Conservation (phyloP, 768 basidiomycete species). For the Tulasnella sp. region DNA sequence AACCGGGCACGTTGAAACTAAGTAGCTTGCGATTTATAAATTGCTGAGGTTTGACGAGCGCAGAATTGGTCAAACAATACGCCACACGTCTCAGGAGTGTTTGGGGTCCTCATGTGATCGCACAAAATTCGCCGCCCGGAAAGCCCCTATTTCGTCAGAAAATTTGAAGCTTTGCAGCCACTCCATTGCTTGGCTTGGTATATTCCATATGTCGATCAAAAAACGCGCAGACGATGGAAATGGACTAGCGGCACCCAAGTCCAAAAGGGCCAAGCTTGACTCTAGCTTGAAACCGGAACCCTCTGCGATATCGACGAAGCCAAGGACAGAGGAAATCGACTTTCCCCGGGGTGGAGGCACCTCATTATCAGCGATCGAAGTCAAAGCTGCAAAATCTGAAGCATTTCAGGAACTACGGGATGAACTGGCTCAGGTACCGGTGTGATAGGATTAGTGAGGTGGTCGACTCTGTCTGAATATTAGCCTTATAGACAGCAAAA, state of each 20-base stretch:
- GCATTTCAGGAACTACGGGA: slow-evolving; percentile 81
- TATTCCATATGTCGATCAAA: not conserved
- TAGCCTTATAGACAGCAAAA: not conserved
- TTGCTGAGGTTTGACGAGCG: too few species aligned
- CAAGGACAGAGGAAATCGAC: slow-evolving; percentile 68
- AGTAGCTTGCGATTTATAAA: too few species aligned
- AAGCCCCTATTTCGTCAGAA: slow-evolving; percentile 13
- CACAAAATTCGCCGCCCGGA: not conserved
- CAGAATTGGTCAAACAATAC: too few species aligned
- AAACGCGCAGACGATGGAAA: not conserved
- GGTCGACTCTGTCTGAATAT: not conserved
- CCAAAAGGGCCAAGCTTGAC: slow-evolving; percentile 1
- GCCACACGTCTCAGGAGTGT: too few species aligned
- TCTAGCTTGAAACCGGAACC: not conserved
- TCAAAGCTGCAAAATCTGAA: slow-evolving; percentile 82
- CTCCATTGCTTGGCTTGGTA: not conserved
- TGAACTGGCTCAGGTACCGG: slow-evolving; percentile 69
- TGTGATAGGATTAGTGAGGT: slow-evolving; percentile 38
- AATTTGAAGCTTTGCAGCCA: not conserved
- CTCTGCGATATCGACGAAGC: slow-evolving; percentile 14
- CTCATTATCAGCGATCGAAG: slow-evolving; percentile 82
- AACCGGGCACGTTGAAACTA: too few species aligned
- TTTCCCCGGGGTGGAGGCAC: slow-evolving; percentile 97
- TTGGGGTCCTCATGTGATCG: not conserved
- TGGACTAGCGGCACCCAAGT: not conserved